Percentiles rank a stretch among this genome's conserved stretches.
Evolutionary conservation across 1,284 basidiomycete genomes (phyloP).

Genomic region (Xerocomus cyaneibrunnescens): DNA sequence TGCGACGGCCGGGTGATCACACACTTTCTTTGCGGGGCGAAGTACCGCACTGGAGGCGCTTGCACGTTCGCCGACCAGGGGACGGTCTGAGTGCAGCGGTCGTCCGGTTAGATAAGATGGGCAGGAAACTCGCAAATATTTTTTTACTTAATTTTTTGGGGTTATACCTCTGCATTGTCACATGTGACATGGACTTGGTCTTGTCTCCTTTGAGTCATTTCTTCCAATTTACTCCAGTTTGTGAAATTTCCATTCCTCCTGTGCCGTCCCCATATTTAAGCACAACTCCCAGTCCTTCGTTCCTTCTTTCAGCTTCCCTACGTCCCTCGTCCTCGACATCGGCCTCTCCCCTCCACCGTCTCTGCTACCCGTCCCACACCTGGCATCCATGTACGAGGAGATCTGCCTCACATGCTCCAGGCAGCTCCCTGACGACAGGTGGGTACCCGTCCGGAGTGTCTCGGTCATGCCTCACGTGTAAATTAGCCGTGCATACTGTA

Average conservation of each 20-base stretch:
- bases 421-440: constrained; percentile 61
- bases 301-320: constrained; percentile 22
- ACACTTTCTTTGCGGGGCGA: background rate
- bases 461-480: constrained; percentile 22
- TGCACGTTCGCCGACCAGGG: constrained; percentile 13
- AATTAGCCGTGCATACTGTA: constrained; percentile 69
- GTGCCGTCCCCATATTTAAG: constrained; percentile 39
- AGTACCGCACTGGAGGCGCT: background rate
- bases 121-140: background rate
- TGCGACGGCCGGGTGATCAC: constrained; percentile 3
- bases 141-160: background rate
- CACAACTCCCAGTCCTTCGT: constrained; percentile 14
- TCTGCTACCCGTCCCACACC: background rate
- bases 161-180: constrained; percentile 12
- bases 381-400: constrained; percentile 66
- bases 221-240: constrained; percentile 31
- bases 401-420: constrained; percentile 68
- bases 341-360: background rate
- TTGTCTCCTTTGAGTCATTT: constrained; percentile 39
- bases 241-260: constrained; percentile 39
- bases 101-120: background rate
- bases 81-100: background rate
- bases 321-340: constrained; percentile 12
- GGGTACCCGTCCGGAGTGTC: constrained; percentile 32
- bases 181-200: constrained; percentile 23